Evolutionary conservation across 2,329 filamentous ascomycete genomes (phyloP).

Genomic region (Dactylellina haptotyla): DNA sequence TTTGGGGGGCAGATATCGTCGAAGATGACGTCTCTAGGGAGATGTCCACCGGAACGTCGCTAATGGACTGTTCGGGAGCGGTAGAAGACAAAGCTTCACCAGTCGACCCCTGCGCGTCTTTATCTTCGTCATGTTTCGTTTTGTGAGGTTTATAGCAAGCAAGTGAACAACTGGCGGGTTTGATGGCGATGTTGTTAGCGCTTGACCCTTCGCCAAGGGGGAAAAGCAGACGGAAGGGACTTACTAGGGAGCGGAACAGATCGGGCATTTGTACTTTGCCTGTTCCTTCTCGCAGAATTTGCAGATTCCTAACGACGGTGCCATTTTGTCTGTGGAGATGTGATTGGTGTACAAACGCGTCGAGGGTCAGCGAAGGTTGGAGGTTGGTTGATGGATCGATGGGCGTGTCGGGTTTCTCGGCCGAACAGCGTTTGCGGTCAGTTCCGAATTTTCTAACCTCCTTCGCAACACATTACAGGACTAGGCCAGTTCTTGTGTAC

Average conservation of each 20-base stretch:
- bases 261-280: constrained; percentile 54
- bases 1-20: constrained; percentile 15
- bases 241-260: constrained; percentile 52
- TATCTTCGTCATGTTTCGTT: constrained; percentile 51
- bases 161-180: constrained; percentile 34
- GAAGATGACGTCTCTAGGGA: constrained; percentile 33
- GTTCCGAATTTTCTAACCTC: constrained; percentile 47
- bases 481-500: background rate
- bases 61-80: constrained; percentile 1
- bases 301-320: constrained; percentile 50
- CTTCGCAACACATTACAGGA: constrained; percentile 39
- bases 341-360: constrained; percentile 16
- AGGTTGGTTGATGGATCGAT: constrained; percentile 1
- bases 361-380: constrained; percentile 28
- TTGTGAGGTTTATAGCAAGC: constrained; percentile 54
- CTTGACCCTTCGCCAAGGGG: background rate
- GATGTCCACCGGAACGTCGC: constrained; percentile 25
- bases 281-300: constrained; percentile 54
- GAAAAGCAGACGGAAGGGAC: background rate
- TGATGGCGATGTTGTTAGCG: constrained; percentile 6
- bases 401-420: constrained; percentile 1
- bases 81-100: constrained; percentile 18
- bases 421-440: background rate
- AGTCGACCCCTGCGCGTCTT: constrained; percentile 24
- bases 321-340: constrained; percentile 42